Conservation (phyloP, 1,284 basidiomycete species). For the Leccinum ponderosum region DNA sequence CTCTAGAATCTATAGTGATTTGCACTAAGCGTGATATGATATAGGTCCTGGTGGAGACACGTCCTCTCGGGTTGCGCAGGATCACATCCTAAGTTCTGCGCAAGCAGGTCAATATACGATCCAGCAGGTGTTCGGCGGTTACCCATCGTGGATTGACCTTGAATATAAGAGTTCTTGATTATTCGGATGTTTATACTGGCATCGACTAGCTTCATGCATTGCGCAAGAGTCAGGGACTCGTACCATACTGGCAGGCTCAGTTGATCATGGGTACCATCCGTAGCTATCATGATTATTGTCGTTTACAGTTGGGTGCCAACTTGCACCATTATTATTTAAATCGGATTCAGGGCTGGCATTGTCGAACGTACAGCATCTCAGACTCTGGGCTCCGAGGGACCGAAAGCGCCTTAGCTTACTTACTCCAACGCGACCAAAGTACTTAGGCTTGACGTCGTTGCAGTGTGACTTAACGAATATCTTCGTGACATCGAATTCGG, state of each 20-base stretch:
- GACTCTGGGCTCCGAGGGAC: no score
- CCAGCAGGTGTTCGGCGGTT: conserved; percentile 48
- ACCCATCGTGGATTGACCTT: conserved; percentile 57
- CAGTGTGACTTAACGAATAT: no score
- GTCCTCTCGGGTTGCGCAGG: conserved; percentile 43
- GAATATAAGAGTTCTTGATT: conserved; percentile 40
- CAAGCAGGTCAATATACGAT: conserved; percentile 47
- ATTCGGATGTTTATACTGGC: conserved; percentile 25
- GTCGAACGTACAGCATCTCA: no score
- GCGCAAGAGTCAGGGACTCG: not conserved
- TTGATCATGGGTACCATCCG: no score
- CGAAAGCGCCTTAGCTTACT: no score
- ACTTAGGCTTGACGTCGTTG: no score
- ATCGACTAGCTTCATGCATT: not conserved
- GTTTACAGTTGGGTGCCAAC: not conserved
- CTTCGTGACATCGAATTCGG: no score
- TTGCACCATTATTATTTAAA: no score
- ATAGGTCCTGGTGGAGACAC: conserved; percentile 58
- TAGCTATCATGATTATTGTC: not conserved
- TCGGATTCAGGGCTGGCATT: no score
- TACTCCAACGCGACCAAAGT: no score
- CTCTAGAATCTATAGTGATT: no score
- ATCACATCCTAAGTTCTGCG: conserved; percentile 45
- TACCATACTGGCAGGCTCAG: not conserved
- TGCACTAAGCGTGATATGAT: conserved; percentile 15